These are phyloP conservation scores for Alternaria brassicae DNA, from an alignment of 2,329 filamentous ascomycete genomes.

Conservation along the genomic window DNA sequence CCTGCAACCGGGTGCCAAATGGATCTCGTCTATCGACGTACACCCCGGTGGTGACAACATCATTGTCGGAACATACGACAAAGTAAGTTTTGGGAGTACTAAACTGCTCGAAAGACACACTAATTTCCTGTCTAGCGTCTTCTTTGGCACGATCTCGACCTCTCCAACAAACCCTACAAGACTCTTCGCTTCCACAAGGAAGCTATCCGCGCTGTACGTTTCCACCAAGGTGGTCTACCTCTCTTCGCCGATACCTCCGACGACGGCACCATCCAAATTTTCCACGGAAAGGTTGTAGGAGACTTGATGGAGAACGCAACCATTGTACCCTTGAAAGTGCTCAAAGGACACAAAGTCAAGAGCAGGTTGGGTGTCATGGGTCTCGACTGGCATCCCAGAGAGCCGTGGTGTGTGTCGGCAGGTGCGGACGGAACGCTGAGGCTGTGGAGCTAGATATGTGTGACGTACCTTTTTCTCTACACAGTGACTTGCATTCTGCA, in stretches of 20 bases:
- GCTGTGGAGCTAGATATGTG: slow-evolving; percentile 67
- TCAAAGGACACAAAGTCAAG: slow-evolving; percentile 87
- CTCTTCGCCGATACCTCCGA: slow-evolving; percentile 95
- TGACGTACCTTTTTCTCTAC: not conserved
- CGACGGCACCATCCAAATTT: slow-evolving; percentile 92
- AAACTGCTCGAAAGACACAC: fast-evolving
- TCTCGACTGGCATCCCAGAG: slow-evolving; percentile 91
- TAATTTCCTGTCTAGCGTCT: slow-evolving; percentile 61
- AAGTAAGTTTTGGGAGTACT: slow-evolving; percentile 42
- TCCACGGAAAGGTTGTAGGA: slow-evolving; percentile 93
- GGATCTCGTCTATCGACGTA: slow-evolving; percentile 93
- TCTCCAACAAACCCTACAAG: slow-evolving; percentile 90
- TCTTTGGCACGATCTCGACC: slow-evolving; percentile 95
- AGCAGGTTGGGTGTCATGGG: slow-evolving; percentile 89
- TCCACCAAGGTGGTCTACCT: slow-evolving; percentile 78
- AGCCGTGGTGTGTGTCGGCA: slow-evolving; percentile 93
- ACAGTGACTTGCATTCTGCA: slow-evolving; percentile 3
- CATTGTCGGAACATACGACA: slow-evolving; percentile 93
- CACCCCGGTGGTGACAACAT: slow-evolving; percentile 94
- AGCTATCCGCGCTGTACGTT: slow-evolving; percentile 88
- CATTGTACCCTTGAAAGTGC: slow-evolving; percentile 93
- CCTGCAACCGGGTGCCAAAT: slow-evolving; percentile 88
- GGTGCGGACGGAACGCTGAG: slow-evolving; percentile 93
- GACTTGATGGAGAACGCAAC: slow-evolving; percentile 96
- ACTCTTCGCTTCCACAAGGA: slow-evolving; percentile 93